phyloP scores from a whole-genome alignment of 75 land plant genomes.

The Sequoiadendron giganteum region DNA sequence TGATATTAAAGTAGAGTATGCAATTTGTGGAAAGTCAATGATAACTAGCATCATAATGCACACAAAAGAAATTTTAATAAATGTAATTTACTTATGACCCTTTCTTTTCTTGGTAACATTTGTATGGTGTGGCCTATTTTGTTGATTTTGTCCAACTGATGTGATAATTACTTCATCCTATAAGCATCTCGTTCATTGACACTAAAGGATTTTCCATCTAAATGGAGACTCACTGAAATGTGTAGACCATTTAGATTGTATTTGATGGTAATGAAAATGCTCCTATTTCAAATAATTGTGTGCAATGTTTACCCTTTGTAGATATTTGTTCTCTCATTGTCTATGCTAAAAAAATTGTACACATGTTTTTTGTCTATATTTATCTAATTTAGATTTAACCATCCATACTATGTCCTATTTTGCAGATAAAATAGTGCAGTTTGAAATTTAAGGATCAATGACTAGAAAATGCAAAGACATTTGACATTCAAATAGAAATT shows the following conservation, averaged over 20 bases:
- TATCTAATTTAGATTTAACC: not conserved
- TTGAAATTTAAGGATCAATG: not conserved
- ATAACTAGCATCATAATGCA: not conserved
- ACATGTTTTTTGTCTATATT: not conserved
- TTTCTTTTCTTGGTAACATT: not conserved
- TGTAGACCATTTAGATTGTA: not conserved
- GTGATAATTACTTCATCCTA: not conserved
- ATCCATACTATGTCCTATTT: not conserved
- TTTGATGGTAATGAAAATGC: not conserved
- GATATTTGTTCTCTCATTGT: not conserved
- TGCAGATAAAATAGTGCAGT: not conserved
- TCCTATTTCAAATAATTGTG: not conserved
- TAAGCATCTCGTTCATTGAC: not conserved
- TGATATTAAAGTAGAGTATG: not conserved
- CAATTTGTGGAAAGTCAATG: not conserved
- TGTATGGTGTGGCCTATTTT: not conserved
- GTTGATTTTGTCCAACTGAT: not conserved
- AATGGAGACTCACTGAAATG: not conserved
- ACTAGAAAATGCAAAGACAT: not conserved
- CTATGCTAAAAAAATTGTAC: no score
- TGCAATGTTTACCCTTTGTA: not conserved
- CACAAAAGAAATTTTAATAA: not conserved
- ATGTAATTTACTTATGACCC: not conserved
- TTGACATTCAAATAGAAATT: not conserved
- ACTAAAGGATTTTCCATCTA: not conserved